Evolutionary conservation across 768 basidiomycete species (phyloP).

Genomic region (Coprinellus micaceus): DNA sequence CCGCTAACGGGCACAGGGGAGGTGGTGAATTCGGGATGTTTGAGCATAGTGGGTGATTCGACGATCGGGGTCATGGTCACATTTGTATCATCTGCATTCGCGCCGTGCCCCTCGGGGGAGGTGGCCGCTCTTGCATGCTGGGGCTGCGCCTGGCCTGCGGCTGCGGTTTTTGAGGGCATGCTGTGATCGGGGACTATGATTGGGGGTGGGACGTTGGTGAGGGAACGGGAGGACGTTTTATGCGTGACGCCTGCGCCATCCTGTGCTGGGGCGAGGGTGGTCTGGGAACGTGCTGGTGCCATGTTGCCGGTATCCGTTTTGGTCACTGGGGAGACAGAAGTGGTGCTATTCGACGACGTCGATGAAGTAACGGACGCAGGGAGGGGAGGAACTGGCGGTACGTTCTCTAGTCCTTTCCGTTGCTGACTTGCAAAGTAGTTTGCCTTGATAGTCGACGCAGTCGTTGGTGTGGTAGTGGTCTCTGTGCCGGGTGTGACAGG

Average conservation of each 20-base stretch:
- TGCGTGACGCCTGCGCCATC: slow-evolving; percentile 11
- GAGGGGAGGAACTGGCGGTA: neutral
- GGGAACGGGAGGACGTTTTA: slow-evolving; percentile 20
- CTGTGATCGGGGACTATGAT: slow-evolving; percentile 10
- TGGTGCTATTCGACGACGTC: too few relatives aligned
- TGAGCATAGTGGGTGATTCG: slow-evolving; percentile 44
- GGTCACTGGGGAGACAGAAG: too few relatives aligned
- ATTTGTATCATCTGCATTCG: too few relatives aligned
- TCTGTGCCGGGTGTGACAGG: neutral
- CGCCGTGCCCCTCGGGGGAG: slow-evolving; percentile 21
- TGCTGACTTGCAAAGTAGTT: neutral
- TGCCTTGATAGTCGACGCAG: slow-evolving; percentile 6
- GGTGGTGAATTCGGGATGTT: slow-evolving; percentile 26
- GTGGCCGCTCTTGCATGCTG: slow-evolving; percentile 28
- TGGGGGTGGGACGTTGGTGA: slow-evolving; percentile 14
- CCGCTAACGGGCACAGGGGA: too few relatives aligned
- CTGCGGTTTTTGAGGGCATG: slow-evolving; percentile 7
- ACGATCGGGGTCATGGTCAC: slow-evolving; percentile 32
- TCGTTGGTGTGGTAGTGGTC: slow-evolving; percentile 9
- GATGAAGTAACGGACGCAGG: too few relatives aligned
- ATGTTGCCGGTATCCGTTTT: neutral
- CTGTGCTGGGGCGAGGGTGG: neutral
- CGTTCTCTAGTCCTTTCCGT: too few relatives aligned
- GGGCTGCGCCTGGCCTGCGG: neutral
- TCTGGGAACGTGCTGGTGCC: neutral